phyloP scores from a whole-genome alignment of 306 rosid genomes.

The Canavalia gladiata region DNA sequence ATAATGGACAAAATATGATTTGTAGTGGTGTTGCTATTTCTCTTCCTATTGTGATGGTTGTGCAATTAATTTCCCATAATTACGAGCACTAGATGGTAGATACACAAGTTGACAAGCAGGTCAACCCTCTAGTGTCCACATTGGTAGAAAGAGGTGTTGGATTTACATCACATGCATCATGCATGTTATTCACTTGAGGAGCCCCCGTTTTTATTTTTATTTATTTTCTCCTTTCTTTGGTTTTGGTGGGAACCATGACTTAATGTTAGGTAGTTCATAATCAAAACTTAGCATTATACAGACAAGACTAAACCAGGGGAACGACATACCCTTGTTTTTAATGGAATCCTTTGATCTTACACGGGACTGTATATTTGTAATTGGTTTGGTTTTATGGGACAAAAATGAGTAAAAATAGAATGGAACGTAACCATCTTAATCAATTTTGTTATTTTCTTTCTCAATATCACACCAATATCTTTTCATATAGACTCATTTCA shows the following conservation, averaged over 20 bases:
- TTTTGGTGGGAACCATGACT: background rate
- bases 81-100: background rate
- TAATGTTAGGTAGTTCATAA: too few species aligned
- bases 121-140: constrained; percentile 39
- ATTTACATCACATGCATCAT: constrained; percentile 8
- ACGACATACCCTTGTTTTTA: too few species aligned
- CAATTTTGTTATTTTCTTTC: too few species aligned
- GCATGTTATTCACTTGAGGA: background rate
- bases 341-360: too few species aligned
- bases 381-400: too few species aligned
- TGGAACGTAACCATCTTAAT: too few species aligned
- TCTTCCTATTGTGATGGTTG: background rate
- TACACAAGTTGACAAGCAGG: background rate
- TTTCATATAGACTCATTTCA: too few species aligned
- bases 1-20: background rate
- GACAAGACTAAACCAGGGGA: too few species aligned
- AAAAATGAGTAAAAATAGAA: too few species aligned
- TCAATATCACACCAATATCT: too few species aligned
- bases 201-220: background rate
- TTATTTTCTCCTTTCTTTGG: background rate
- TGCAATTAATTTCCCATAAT: constrained; percentile 35
- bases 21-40: constrained; percentile 43
- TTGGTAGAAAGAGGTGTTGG: constrained; percentile 2
- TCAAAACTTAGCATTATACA: too few species aligned
- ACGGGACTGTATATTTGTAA: too few species aligned